Evolutionary conservation across 2,329 filamentous ascomycete species (phyloP), one percentile per base, ranked within the genome.

Genomic region (Alternaria atra): DNA sequence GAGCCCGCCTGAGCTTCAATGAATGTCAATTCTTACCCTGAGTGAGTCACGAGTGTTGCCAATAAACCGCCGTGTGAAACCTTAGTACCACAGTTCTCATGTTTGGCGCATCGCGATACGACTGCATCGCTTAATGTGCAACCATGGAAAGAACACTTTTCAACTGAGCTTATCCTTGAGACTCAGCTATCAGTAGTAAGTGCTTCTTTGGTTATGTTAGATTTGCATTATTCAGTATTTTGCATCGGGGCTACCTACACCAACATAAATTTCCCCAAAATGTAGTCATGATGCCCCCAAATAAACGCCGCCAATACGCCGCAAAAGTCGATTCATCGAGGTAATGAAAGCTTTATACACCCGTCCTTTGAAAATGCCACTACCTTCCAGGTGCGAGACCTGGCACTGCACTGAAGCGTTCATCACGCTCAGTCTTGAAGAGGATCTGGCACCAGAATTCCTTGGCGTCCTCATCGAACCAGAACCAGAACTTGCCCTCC

Each of bases 391-490:
- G 85, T 13, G 87, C 87, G 74, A 90, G 77, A 58, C 88, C 88
- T 35, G 88, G 88, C 43, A 90, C 88, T 70, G 87, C 87, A 71
- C 84, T 87, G 71, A 89, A 98, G 62, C 93, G 86, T 85, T 97
- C 94, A 81, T 98, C 95, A 66, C 95, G 89, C 84, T 99, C 95
- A 39, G 95, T 98, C 87, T 97, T 95, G 82, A 98, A 99, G 84
- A 98, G 91, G 67, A 99, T 87, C 84, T 98, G 95, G 40, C 97
- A 87, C 92, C 93, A 98, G 77, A 96, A 99, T 83, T 98, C 94
- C 84, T 96, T 97, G 65, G 90, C 89, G 79, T 99, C 95, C 62
- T 91, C 90, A 80, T 99, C 95, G 84, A 94, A 99, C 89, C 94
- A 98, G 55, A 88, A 91, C 86, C 94, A 99, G 80, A 94, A 95